A percentile compares a stretch with the other conserved stretches of the same genome.
These are phyloP conservation scores for Erysimum cheiri DNA, from an alignment of 441 rosid genomes.

Conservation along the genomic window DNA sequence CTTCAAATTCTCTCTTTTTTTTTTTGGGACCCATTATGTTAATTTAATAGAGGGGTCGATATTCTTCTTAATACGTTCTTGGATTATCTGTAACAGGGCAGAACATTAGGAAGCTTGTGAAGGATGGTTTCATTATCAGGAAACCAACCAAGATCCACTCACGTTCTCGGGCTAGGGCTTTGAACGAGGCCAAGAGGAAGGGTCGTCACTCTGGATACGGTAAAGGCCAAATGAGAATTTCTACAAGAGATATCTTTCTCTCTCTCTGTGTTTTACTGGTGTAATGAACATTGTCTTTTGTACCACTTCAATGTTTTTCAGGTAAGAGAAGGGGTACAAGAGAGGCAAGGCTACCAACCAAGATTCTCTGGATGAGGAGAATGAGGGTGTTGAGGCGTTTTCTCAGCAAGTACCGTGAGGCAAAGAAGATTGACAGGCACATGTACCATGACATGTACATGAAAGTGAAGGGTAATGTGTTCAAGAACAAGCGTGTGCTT, in stretches of 20 bases:
- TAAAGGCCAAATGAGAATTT: slow-evolving; percentile 19
- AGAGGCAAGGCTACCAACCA: slow-evolving; percentile 51
- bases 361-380: slow-evolving; percentile 54
- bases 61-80: background rate
- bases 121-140: slow-evolving; percentile 59
- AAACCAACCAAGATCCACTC: slow-evolving; percentile 58
- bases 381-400: slow-evolving; percentile 68
- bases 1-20: no score
- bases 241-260: background rate
- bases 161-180: slow-evolving; percentile 48
- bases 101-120: slow-evolving; percentile 62
- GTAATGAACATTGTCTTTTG: background rate
- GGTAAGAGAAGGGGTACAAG: slow-evolving; percentile 54
- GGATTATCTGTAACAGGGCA: slow-evolving; percentile 53
- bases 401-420: slow-evolving; percentile 58
- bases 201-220: slow-evolving; percentile 62
- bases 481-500: slow-evolving; percentile 64
- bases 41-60: background rate
- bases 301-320: background rate
- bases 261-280: background rate
- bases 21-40: background rate
- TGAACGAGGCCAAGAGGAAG: slow-evolving; percentile 53
- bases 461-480: slow-evolving; percentile 86
- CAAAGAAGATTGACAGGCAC: slow-evolving; percentile 62
- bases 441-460: slow-evolving; percentile 93